phyloP scores from a whole-genome alignment of 2,329 filamentous ascomycete genomes.

The Cytospora piceae region DNA sequence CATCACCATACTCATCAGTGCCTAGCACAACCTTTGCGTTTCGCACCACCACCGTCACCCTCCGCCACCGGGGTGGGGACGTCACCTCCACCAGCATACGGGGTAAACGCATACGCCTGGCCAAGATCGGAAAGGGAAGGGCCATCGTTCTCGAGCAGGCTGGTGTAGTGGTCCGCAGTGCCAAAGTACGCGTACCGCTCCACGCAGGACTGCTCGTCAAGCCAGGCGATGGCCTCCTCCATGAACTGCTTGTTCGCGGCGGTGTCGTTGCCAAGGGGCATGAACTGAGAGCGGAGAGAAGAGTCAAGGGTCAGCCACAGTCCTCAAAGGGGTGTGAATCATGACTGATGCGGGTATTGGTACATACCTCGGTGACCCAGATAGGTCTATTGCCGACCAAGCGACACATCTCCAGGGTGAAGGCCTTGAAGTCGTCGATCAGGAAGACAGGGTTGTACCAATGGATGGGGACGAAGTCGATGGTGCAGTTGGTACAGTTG shows the following conservation, averaged over 20 bases:
- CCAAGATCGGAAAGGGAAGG: constrained; percentile 27
- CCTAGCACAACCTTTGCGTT: not conserved
- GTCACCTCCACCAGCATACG: constrained; percentile 2
- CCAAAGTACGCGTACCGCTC: constrained; percentile 47
- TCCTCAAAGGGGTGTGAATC: not conserved
- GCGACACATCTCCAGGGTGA: constrained; percentile 44
- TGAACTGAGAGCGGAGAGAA: not conserved
- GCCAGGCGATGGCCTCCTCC: constrained; percentile 46
- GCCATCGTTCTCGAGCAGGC: constrained; percentile 31
- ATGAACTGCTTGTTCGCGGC: constrained; percentile 43
- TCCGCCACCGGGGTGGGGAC: no score
- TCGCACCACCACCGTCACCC: not conserved
- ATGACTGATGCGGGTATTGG: not conserved
- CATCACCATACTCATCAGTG: not conserved
- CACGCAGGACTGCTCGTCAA: constrained; percentile 45
- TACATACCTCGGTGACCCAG: constrained; percentile 48
- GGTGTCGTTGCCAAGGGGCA: not conserved
- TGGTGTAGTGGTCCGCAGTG: constrained; percentile 31
- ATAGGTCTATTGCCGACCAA: constrained; percentile 44
- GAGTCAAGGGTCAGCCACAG: not conserved
- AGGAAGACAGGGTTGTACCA: constrained; percentile 47
- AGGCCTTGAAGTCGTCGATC: constrained; percentile 47
- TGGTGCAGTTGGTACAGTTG: constrained; percentile 46
- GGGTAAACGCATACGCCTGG: constrained; percentile 27
- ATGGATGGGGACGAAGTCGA: constrained; percentile 51